A percentile compares a stretch with the other conserved stretches of the same genome.
Evolutionary conservation across 805 yeast genomes (phyloP).

Genomic region (Nakazawaea ambrosiae): DNA sequence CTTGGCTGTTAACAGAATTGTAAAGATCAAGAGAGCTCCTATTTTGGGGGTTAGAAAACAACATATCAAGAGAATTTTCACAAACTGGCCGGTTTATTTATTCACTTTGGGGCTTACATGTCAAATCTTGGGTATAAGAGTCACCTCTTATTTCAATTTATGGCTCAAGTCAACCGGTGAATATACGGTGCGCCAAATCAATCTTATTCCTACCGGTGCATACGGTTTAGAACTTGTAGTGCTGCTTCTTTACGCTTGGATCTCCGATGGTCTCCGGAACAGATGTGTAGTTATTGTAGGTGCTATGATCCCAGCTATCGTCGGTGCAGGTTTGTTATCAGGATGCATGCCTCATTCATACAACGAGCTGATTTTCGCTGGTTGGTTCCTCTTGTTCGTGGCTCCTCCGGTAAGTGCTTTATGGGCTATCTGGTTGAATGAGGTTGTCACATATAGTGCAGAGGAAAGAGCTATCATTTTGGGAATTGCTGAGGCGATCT

Average conservation of each 20-base stretch:
- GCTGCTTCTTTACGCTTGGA: constrained; percentile 19
- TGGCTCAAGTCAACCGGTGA: constrained; percentile 22
- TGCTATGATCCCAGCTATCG: constrained; percentile 13
- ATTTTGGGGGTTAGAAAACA: not conserved
- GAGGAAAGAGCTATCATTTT: constrained; percentile 21
- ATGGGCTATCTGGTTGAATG: constrained; percentile 19
- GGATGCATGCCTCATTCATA: constrained; percentile 16
- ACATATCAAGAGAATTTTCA: constrained; percentile 5
- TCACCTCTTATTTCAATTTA: constrained; percentile 20
- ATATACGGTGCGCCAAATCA: constrained; percentile 21
- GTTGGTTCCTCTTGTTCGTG: constrained; percentile 20
- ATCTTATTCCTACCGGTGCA: constrained; percentile 27
- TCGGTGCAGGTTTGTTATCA: constrained; percentile 16
- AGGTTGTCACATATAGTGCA: constrained; percentile 19
- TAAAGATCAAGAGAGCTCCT: not conserved
- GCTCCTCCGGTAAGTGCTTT: constrained; percentile 8
- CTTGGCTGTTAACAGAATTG: not conserved
- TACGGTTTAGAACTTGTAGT: constrained; percentile 23
- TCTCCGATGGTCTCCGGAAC: constrained; percentile 22
- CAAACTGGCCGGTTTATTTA: constrained; percentile 15
- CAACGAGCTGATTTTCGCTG: constrained; percentile 15
- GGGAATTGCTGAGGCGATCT: constrained; percentile 24
- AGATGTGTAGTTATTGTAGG: constrained; percentile 23
- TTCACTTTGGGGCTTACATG: constrained; percentile 16
- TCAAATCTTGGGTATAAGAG: constrained; percentile 15